Evolutionary conservation across 2,329 filamentous ascomycete species (phyloP), one percentile per base, ranked within the genome.

Genomic region (Botrytis deweyae): DNA sequence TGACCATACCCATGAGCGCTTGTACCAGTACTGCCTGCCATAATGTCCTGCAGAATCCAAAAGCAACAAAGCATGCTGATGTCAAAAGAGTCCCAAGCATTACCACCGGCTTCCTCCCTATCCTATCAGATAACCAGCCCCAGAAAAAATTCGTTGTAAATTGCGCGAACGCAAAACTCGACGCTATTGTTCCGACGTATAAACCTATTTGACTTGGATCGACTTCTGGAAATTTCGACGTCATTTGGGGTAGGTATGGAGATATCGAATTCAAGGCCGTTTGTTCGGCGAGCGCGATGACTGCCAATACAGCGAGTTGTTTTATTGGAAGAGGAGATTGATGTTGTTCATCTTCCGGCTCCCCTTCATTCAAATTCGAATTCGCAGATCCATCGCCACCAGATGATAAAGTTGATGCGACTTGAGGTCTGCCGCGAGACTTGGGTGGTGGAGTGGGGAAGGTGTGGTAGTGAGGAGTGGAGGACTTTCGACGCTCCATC

Each of bases 261-360:
- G 92, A 93, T 80, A 99, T 98, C 36, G 94, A 97, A 83, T 99
- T 99, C 80, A 99, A 88, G 0, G 96, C 96, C 0, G 95, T 98
- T 85, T 99, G 96, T 82, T 99, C 96, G 72, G 93, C 92, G 36
- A 99, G 87, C 10, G 95, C 95, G 75, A 99, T 93, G 77, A 98
- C 85, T 1, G 95, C 95, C 49, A 99, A 86, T 20, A 98, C 88
- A 8, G 90, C 87, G 75, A 99, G 91, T 84, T 98, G 96, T 77
- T 87, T 90, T 77, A 90, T 89, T 0, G 96, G 96, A 29, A 99
- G 84, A 0, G 95, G 95, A 77, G 89, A 87, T 76, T 87, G 83
- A 25, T 79, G 73, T 55, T 78, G 70, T 22, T 78, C 76, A 61
- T 79, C 72, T n/a, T 83, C 83, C 62, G 80, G 77, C 20, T 82